Conservation (phyloP, 257 asterid genomes). For the Solanum pinnatisectum region DNA sequence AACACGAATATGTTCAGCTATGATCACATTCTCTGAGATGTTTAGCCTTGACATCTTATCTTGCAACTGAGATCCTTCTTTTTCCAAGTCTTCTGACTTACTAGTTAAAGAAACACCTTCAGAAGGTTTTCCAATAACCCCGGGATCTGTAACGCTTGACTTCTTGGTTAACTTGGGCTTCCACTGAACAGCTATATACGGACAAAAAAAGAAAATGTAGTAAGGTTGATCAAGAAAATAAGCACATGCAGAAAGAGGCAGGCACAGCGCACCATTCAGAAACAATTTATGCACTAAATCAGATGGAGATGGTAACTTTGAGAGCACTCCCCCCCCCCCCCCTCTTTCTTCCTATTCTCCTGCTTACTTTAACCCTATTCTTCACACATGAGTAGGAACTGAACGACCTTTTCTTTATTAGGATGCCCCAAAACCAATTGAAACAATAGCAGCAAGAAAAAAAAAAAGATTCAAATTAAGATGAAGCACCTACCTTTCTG, state of each 20-base stretch:
- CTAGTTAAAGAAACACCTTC: constrained; percentile 34
- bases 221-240: constrained; percentile 3
- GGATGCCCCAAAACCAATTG: constrained; percentile 18
- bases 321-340: not conserved
- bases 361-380: not conserved
- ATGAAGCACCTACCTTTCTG: constrained; percentile 53
- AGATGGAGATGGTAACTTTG: not conserved
- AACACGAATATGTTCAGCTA: constrained; percentile 88
- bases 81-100: constrained; percentile 28
- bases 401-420: not conserved
- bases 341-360: not conserved
- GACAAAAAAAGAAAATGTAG: constrained; percentile 22
- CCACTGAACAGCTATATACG: constrained; percentile 55
- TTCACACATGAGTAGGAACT: not conserved
- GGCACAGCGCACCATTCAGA: not conserved
- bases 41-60: constrained; percentile 41
- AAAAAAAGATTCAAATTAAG: constrained; percentile 12
- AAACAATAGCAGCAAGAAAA: constrained; percentile 58
- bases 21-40: constrained; percentile 71
- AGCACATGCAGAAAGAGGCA: not conserved
- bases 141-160: constrained; percentile 38
- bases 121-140: constrained; percentile 48
- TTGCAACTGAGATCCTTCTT: constrained; percentile 41
- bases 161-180: constrained; percentile 75
- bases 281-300: not conserved